phyloP scores from a whole-genome alignment of 2,329 filamentous ascomycete genomes.

The Amauroascus verrucosus region DNA sequence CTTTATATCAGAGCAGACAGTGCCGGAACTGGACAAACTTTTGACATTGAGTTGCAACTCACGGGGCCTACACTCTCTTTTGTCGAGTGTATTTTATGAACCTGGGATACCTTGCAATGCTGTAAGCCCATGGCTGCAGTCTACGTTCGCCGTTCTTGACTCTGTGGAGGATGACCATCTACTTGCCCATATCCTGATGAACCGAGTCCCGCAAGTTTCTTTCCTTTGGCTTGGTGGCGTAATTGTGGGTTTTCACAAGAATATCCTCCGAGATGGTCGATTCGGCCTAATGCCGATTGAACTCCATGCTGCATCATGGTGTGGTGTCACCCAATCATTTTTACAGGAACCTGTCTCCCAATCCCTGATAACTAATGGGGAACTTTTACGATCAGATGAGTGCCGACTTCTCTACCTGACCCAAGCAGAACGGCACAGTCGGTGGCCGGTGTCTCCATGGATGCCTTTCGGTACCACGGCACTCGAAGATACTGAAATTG shows the following conservation, averaged over 20 bases:
- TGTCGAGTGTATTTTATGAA: slow-evolving; percentile 24
- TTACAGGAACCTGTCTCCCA: slow-evolving; percentile 21
- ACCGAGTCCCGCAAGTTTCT: slow-evolving; percentile 19
- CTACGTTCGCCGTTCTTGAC: slow-evolving; percentile 21
- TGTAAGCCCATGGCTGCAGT: slow-evolving; percentile 25
- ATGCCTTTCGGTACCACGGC: slow-evolving; percentile 24
- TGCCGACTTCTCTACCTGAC: slow-evolving; percentile 25
- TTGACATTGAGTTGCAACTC: slow-evolving; percentile 22
- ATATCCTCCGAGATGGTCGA: slow-evolving; percentile 18
- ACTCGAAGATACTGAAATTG: slow-evolving; percentile 23
- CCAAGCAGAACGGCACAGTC: slow-evolving; percentile 18
- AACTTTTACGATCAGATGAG: slow-evolving; percentile 22
- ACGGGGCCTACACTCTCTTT: slow-evolving; percentile 19
- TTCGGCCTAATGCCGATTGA: slow-evolving; percentile 22
- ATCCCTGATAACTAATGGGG: slow-evolving; percentile 7
- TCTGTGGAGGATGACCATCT: slow-evolving; percentile 14
- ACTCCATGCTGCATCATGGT: slow-evolving; percentile 24
- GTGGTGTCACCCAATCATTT: slow-evolving; percentile 22
- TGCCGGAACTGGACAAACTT: slow-evolving; percentile 17
- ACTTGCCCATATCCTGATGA: slow-evolving; percentile 23
- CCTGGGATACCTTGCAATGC: slow-evolving; percentile 23
- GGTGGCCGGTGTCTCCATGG: slow-evolving; percentile 21
- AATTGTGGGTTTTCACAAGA: slow-evolving; percentile 18
- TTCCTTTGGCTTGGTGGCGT: slow-evolving; percentile 24
- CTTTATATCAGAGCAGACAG: neutral